Base-by-base conservation (phyloP, 345 rosid genomes). In the Draba incana region DNA sequence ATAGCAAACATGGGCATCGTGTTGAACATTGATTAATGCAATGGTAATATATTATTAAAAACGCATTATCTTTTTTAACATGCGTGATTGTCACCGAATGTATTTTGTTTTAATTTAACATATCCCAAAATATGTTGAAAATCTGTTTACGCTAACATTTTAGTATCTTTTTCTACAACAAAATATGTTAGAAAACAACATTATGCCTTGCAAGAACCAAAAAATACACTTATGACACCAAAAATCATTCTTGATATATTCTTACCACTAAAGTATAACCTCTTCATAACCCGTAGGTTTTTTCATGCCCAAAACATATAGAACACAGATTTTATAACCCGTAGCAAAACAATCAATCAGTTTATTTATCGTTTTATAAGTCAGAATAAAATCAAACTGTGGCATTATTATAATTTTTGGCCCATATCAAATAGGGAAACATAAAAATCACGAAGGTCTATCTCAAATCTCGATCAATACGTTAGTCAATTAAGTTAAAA, bases 391-490 rank as follows among this genome's bases (percentile, higher is more conserved):
- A 64, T 49, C 10, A 25, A n/a, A 10, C 42, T 53, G 1, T 15
- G 39, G 4, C 60, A 41, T 41, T 42, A 25, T 11, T 39, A 27
- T 66, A 42, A 28, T 23, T 41, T 39, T 42, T 10, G 2, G 3
- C 25, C 1, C 62, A 57, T 37, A 35, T 35, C 16, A 57, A 35
- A 24, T 10, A 47, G 10, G 57, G 57, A 38, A 47, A 37, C 64
- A 47, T 24, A 47, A 1, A 1, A 35, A 57, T 47, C 39, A 37
- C 16, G 8, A 46, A 39, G 28, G 25, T 35, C 7, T 65, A 30
- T 65, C 39, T 35, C 39, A 35, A 35, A 20, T 20, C 20, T 35
- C 42, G 12, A 52, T 65, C 11, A 0, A 52, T 10, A 41, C 20
- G 16, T 50, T 28, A 8, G 44, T 49, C 43, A 44, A 4, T 67